Evolutionary conservation across 306 rosid species (phyloP), one percentile per base, ranked within the genome.

Genomic region (Gleditsia sinensis): DNA sequence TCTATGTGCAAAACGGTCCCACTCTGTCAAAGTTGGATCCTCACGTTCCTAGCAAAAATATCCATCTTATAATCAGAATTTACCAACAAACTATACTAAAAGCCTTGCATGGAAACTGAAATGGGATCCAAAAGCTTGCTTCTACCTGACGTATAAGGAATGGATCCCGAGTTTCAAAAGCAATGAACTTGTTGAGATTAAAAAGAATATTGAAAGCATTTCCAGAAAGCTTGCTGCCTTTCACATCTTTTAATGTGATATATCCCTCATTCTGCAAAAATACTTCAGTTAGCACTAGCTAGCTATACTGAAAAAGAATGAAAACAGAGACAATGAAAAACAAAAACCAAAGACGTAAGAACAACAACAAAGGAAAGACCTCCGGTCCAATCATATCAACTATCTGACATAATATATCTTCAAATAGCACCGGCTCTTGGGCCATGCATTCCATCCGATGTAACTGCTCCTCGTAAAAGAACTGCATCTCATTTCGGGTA

Each of bases 361-460:
- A 63, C 32, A 73, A 68, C 37, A 72, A 74, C 74, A 79, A 78
- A 83, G 82, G 79, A 76, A 63, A 68, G 80, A 95, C 99, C 99
- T 95, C 93, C 25, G 99, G 93, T 80, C 90, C 95, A 73, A 95
- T 87, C 99, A 95, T 95, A 87, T 95, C 99, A 73, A 95, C 88
- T 63, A 92, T 89, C 84, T 95, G 99, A 76, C 99, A 95, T 60
- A 95, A 88, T 73, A 95, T 90, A 85, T 95, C 99, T 85, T 95
- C 99, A 68, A 95, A 95, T 56, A 92, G 96, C 76, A 95, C 99
- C 19, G 99, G 97, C 75, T 95, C 99, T 76, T 95, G 99, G 71
- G 99, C 99, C 99, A 95, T 95, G 87, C 99, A 95, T 75, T 95
- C 99, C 98, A 95, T 95, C 80, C 99, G 88, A 78, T 95, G 99